A percentile compares a stretch with the other conserved stretches of the same genome.
Evolutionary conservation across 805 yeast species (phyloP).

Genomic region (Komagataella pastoris): DNA sequence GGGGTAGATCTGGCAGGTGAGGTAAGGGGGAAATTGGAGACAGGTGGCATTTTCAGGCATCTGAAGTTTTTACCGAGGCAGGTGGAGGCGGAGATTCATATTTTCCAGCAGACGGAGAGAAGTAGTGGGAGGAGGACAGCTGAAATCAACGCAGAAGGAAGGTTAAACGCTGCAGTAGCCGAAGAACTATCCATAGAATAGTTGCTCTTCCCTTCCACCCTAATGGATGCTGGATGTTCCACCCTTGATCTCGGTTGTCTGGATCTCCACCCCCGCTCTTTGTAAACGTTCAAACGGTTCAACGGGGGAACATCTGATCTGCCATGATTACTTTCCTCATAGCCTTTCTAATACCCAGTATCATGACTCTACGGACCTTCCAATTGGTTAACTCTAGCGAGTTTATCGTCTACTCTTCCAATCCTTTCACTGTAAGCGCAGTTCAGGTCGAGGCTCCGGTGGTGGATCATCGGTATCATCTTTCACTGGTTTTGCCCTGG

Average conservation of each 20-base stretch:
- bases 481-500: not conserved
- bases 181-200: not conserved
- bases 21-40: not conserved
- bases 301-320: not conserved
- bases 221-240: not conserved
- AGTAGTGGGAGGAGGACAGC: no score
- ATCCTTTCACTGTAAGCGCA: not conserved
- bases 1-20: not conserved
- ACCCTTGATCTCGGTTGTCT: not conserved
- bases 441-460: not conserved
- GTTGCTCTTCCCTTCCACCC: not conserved
- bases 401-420: not conserved
- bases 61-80: not conserved
- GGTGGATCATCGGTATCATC: not conserved
- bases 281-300: not conserved
- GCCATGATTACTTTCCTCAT: not conserved
- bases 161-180: not conserved
- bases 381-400: not conserved
- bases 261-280: not conserved
- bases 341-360: not conserved
- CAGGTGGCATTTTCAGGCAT: not conserved
- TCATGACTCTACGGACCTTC: not conserved
- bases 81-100: not conserved
- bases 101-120: not conserved
- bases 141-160: not conserved